phyloP scores from a whole-genome alignment of 768 basidiomycete species.

The Lentinula sp. region DNA sequence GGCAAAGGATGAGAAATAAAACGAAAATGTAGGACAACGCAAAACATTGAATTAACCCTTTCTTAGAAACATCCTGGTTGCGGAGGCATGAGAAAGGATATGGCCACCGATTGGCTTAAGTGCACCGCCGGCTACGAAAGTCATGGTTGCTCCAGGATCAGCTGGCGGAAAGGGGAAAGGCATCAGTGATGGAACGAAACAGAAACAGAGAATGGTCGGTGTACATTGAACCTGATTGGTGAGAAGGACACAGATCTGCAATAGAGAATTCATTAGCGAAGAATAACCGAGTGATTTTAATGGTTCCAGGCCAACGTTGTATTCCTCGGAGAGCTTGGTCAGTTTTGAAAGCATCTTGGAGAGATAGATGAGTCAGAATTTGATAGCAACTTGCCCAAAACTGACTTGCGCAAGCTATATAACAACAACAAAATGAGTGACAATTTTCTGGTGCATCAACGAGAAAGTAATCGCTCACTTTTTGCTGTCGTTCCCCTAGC shows the following conservation, averaged over 20 bases:
- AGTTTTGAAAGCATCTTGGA: constrained; percentile 84
- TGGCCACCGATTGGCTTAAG: constrained; percentile 80
- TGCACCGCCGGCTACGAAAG: constrained; percentile 90
- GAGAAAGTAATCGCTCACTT: constrained; percentile 29
- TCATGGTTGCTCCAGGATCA: constrained; percentile 93
- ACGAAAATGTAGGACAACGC: not conserved
- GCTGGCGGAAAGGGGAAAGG: constrained; percentile 34
- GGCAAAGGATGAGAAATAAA: not conserved
- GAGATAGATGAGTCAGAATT: not conserved
- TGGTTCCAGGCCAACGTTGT: constrained; percentile 49
- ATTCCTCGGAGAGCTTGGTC: constrained; percentile 89
- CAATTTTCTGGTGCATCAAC: not conserved
- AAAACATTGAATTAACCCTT: constrained; percentile 47
- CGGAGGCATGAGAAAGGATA: constrained; percentile 85
- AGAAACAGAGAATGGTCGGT: constrained; percentile 10
- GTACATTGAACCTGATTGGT: constrained; percentile 92
- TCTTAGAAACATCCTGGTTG: constrained; percentile 80
- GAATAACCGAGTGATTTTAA: constrained; percentile 2
- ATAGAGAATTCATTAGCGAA: constrained; percentile 11
- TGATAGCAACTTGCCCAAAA: not conserved
- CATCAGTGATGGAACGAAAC: not conserved
- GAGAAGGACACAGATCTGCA: constrained; percentile 74
- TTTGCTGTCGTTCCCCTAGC: constrained; percentile 90
- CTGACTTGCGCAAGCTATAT: constrained; percentile 74
- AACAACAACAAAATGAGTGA: not conserved